These are phyloP conservation scores for Phytopythium oedochilum DNA, from an alignment of 352 stramenopile species.

Conservation along the genomic window DNA sequence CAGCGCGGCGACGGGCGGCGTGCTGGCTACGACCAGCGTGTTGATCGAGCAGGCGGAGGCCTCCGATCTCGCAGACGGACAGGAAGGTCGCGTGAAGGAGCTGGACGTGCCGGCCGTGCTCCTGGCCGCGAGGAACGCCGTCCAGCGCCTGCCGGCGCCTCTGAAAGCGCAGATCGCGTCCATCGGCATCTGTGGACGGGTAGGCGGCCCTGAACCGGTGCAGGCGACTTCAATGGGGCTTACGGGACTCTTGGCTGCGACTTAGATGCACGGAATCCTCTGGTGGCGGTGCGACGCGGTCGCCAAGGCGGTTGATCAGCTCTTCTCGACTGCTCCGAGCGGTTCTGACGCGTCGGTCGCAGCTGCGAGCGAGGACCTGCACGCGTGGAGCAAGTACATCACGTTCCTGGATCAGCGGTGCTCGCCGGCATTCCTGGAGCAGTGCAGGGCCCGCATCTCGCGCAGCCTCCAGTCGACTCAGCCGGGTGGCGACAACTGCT, in stretches of 20 bases:
- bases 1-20: slow-evolving; percentile 12
- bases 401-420: slow-evolving; percentile 73
- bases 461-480: not conserved
- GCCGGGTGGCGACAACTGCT: slow-evolving; percentile 1
- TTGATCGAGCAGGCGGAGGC: slow-evolving; percentile 11
- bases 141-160: slow-evolving; percentile 20
- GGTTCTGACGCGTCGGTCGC: no score
- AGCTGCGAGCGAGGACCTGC: not conserved
- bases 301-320: slow-evolving; percentile 10
- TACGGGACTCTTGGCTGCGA: not conserved
- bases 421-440: slow-evolving; percentile 27
- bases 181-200: slow-evolving; percentile 63
- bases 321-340: slow-evolving; percentile 3
- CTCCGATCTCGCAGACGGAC: not conserved
- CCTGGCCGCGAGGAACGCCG: slow-evolving; percentile 15
- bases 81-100: slow-evolving; percentile 1
- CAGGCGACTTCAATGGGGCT: no score
- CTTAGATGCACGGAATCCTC: slow-evolving; percentile 80
- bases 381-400: slow-evolving; percentile 53
- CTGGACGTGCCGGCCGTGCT: slow-evolving; percentile 35
- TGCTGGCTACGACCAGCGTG: slow-evolving; percentile 26
- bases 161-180: slow-evolving; percentile 17
- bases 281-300: slow-evolving; percentile 55
- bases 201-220: slow-evolving; percentile 5
- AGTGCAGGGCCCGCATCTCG: slow-evolving; percentile 19